Conservation (phyloP, 2,329 filamentous ascomycete genomes). For the Paramyrothecium sp. region DNA sequence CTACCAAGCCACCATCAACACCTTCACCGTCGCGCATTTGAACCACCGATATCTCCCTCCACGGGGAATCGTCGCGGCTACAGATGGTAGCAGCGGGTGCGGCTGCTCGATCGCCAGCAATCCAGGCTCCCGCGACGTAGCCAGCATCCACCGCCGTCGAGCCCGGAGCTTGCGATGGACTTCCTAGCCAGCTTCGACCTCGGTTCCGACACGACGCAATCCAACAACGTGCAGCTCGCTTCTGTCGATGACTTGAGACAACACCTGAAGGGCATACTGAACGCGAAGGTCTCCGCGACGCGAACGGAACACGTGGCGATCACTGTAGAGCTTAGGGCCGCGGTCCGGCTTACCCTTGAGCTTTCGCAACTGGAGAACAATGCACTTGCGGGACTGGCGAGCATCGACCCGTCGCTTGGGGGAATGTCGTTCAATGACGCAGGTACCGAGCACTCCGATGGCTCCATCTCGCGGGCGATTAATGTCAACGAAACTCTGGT, state of each 20-base stretch:
- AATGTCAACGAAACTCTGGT: constrained; percentile 43
- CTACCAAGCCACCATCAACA: not conserved
- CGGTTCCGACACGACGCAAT: constrained; percentile 17
- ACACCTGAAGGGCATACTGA: constrained; percentile 40
- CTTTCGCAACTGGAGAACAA: constrained; percentile 35
- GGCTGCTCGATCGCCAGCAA: constrained; percentile 7
- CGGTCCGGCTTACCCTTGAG: constrained; percentile 40
- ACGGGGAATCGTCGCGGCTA: not conserved
- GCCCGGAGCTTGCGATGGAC: constrained; percentile 27
- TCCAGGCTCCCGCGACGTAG: constrained; percentile 12
- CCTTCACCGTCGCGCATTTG: not conserved
- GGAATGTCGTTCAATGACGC: constrained; percentile 19
- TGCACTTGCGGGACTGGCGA: constrained; percentile 25
- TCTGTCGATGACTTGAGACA: constrained; percentile 44
- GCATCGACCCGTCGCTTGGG: constrained; percentile 32
- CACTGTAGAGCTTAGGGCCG: constrained; percentile 44
- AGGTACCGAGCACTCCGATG: constrained; percentile 8
- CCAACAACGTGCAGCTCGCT: constrained; percentile 22
- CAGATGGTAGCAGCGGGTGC: not conserved
- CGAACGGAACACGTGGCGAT: constrained; percentile 49
- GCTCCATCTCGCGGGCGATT: constrained; percentile 35
- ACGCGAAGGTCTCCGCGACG: constrained; percentile 41
- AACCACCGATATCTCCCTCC: not conserved
- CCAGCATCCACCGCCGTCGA: constrained; percentile 5
- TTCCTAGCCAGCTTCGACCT: constrained; percentile 36